A percentile compares a stretch with the other conserved stretches of the same genome.
Conservation (phyloP, 345 rosid genomes). For the Eucalyptus victrix region DNA sequence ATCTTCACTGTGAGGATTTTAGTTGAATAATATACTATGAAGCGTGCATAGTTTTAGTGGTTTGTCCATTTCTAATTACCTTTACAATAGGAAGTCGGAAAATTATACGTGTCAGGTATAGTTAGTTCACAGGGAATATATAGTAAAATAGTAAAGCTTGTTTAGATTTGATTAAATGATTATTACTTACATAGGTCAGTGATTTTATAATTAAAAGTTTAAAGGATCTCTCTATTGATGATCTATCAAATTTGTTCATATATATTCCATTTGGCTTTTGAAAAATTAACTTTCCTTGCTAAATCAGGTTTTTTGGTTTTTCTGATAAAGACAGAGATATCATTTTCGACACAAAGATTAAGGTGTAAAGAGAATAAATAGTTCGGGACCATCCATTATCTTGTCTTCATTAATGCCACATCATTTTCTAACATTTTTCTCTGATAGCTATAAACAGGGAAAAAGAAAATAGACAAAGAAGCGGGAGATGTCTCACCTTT, state of each 20-base stretch:
- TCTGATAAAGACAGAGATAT: not conserved
- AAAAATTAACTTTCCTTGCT: not conserved
- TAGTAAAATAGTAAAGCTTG: not conserved
- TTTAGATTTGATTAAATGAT: not conserved
- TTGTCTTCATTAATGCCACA: not conserved
- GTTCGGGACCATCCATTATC: not conserved
- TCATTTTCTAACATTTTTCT: not conserved
- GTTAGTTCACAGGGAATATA: not conserved
- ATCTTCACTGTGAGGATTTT: not conserved
- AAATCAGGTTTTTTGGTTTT: not conserved
- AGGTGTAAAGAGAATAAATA: not conserved
- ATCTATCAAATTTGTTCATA: not conserved
- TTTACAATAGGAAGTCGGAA: not conserved
- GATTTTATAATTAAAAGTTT: not conserved
- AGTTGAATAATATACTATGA: not conserved
- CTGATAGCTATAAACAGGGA: not conserved
- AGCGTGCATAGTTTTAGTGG: not conserved
- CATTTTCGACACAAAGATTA: not conserved
- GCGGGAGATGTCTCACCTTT: slow-evolving; percentile 21
- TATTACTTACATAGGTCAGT: not conserved
- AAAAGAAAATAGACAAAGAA: not conserved
- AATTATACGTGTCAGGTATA: not conserved
- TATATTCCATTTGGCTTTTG: not conserved
- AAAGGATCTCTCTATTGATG: not conserved
- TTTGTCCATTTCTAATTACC: not conserved